Base-by-base conservation (phyloP, 73 alveolate species). In the Stentor coeruleus region DNA sequence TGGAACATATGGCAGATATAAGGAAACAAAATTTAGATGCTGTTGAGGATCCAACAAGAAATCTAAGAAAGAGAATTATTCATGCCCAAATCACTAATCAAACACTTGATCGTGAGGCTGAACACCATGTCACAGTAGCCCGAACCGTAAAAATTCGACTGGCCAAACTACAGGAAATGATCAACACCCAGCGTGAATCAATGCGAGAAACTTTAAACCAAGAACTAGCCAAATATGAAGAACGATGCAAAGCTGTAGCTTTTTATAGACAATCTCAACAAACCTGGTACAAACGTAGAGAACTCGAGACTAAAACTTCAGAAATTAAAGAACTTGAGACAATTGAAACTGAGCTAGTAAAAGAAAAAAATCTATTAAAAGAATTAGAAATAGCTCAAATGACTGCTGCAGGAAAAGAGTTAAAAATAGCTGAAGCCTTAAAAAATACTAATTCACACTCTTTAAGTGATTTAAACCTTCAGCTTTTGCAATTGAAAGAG, bases 161-260 rank as follows among this genome's bases (percentile, higher is more conserved):
- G 0, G 79, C 26, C 0, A 33, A 66, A 66, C n/a, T 66, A 20
- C 36, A 66, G 33, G 79, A 66, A 66, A 66, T 28, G 11, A 66
- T 66, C 79, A 33, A 66, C 36, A 28, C 79, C 14, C 79, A 66
- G 39, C 36, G 39, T 26, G 37, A 20, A 20, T 20, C n/a, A 20
- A 66, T 66, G 79, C n/a, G 39, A 66, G 79, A 20, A 26, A 20
- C 37, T 20, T 31, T 33, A 2, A 66, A 20, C 2, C 36, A 33
- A 66, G 79, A 66, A 66, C 37, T 66, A 26, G 37, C n/a, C n/a
- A 66, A 66, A 66, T 66, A 66, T 2, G 79, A 66, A 33, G 39
- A 20, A 20, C n/a, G 79, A 2, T 20, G 39, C 79, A 66, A 66
- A 66, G 79, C 79, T 26, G 33, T 66, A 20, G 79, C 36, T 28